Evolutionary conservation across 2,329 filamentous ascomycete species (phyloP).

Genomic region (Colletotrichum sp.): DNA sequence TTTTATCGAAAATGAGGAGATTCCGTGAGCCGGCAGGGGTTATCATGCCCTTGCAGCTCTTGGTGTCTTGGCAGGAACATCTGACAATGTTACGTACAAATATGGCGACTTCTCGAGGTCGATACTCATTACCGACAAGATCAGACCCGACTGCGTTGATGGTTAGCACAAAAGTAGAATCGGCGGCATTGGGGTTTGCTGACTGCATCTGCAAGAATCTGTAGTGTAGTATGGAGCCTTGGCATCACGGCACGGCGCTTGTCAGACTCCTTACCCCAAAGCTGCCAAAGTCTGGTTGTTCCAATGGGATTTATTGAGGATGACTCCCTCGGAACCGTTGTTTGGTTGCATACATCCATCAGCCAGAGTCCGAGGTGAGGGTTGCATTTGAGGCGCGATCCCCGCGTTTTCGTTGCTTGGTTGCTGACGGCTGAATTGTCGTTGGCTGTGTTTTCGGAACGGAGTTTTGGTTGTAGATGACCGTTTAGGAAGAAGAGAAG

Average conservation of each 20-base stretch:
- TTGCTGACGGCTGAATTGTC: background rate
- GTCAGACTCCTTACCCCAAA: background rate
- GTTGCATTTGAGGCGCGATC: background rate
- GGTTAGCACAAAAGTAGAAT: background rate
- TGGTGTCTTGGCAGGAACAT: constrained; percentile 1
- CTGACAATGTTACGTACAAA: background rate
- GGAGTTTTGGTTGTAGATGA: background rate
- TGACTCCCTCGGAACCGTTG: background rate
- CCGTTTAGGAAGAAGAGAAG: background rate
- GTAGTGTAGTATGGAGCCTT: too few species aligned
- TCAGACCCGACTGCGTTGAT: background rate
- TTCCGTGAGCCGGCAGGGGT: background rate
- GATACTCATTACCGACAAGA: background rate
- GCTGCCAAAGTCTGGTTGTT: background rate
- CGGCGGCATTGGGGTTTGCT: background rate
- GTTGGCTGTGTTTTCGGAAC: background rate
- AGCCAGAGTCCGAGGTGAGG: background rate
- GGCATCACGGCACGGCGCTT: background rate
- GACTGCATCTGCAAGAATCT: background rate
- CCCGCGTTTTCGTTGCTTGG: background rate
- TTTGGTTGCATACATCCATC: background rate
- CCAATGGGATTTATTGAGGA: background rate
- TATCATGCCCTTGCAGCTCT: background rate
- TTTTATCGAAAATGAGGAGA: background rate
- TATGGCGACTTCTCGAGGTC: background rate